These are phyloP conservation scores for Schrenkiella parvula DNA, from an alignment of 345 rosid species.

Conservation along the genomic window DNA sequence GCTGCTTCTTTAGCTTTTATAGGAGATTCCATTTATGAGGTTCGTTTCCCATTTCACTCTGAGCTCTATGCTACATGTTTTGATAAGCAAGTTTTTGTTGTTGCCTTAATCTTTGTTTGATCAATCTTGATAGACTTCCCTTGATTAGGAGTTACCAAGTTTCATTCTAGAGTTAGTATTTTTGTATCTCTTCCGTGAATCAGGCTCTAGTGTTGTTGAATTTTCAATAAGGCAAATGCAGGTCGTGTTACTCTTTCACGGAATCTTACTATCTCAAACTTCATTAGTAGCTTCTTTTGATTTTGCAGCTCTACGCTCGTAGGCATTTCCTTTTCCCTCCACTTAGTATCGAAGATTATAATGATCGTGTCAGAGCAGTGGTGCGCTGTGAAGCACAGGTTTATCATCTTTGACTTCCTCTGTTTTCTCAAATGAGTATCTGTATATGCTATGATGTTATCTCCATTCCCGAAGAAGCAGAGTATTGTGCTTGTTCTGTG, in stretches of 20 bases:
- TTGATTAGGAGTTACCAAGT: background rate
- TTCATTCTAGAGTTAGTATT: background rate
- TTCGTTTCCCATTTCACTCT: slow-evolving; percentile 12
- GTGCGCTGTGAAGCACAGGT: slow-evolving; percentile 95
- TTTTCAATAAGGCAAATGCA: background rate
- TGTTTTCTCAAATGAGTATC: background rate
- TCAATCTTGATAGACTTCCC: background rate
- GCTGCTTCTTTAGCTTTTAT: slow-evolving; percentile 34
- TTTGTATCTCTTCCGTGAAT: background rate
- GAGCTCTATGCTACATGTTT: background rate
- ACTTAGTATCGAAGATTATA: slow-evolving; percentile 67
- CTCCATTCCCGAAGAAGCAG: background rate
- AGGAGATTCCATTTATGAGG: slow-evolving; percentile 90
- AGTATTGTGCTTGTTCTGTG: background rate
- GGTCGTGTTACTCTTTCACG: background rate
- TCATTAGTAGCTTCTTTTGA: background rate
- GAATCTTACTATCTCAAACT: background rate
- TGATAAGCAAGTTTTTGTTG: background rate
- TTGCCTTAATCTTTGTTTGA: background rate
- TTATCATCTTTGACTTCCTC: background rate
- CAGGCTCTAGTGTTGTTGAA: background rate
- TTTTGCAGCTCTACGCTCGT: slow-evolving; percentile 76
- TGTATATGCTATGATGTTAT: background rate
- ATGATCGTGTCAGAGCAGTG: slow-evolving; percentile 70
- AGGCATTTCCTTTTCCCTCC: slow-evolving; percentile 87